Evolutionary conservation across 345 rosid genomes (phyloP), one percentile per base, ranked within the genome.

Genomic region (Linum tenue): DNA sequence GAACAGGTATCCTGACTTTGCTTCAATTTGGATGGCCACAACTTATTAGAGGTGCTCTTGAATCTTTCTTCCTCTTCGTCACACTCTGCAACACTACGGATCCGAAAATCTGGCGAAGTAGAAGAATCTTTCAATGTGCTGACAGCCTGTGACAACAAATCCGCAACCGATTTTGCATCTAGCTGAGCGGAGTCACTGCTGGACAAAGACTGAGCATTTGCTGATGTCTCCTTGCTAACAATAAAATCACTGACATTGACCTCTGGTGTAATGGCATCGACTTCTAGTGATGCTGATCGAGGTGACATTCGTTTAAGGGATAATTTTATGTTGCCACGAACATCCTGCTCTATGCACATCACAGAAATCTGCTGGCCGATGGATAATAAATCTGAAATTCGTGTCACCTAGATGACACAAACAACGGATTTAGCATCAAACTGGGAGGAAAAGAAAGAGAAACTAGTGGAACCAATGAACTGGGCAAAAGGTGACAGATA

Each of bases 331-430:
- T 92, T 90, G 68, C 99, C 99, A 55, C 96, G 96, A 56, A 92
- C 95, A 80, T 92, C 99, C 63, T 82, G 92, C 59, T 87, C 97
- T 55, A 90, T 85, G 79, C 99, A 94, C 95, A 69, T 83, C 80
- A 84, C 67, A 60, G 90, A 79, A 70, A 94, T 77, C 75, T 82
- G 81, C 86, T 90, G 84, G 67, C 97, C 97, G 42, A 86, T 75
- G 59, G 85, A 75, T 68, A 94, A 74, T 56, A 85, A 81, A 71
- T 94, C 99, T 66, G 96, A 82, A 73, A 94, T 81, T 65, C 82
- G 85, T 50, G 90, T 59, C 37, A 88, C 92, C 99, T 94, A 22
- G 31, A 22, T 22, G 95, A 62, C 53, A 38, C 60, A 74, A 75
- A 64, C 67, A 68, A 56, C 1, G 14, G 62, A 40, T 14, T 37